Evolutionary conservation across 495 filamentous ascomycete genomes (phyloP), one percentile per base, ranked within the genome.

Genomic region (Lichina pygmaea): DNA sequence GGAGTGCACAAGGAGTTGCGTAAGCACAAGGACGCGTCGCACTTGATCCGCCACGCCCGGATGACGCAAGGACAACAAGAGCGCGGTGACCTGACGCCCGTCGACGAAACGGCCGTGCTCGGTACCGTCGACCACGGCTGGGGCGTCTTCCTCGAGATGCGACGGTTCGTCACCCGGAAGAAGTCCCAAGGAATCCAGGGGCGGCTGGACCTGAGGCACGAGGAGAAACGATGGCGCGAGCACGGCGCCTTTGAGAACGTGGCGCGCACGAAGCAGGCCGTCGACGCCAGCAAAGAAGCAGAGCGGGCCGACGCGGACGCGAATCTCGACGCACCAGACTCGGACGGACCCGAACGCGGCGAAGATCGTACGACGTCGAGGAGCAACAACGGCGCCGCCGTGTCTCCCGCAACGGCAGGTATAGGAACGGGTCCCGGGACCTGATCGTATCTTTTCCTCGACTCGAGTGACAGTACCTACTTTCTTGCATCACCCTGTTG

Each of bases 1-100:
- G 79, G 80, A 8, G 52, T 81, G 0, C 62, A 60, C n/a, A 55
- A 56, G 46, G 53, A 61, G 45, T 17, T 52, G 0, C 16, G 38
- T 38, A 60, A 57, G 46, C 48, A 50, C 33, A 46, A 48, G 34
- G 46, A 53, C 34, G 54, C 57, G 11, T 53, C 51, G 7, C 41
- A 15, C 7, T 53, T 44, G 38, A 36, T 59, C 13, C 44, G 56
- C 7, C 36, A 49, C 3, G 54, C 54, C 8, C 17, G 56, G 31
- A 53, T 59, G 31, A 46, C 47, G 13, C 42, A 46, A 24, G 58
- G 58, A 9, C 47, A 49, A 33, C 50, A 51, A 41, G 57, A 59
- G 11, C 15, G 53, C 8, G 3, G 30, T 9, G 13, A 47, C 2
- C 41, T 47, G 10, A 48, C 45, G 17, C 10, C 6, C 32, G 36